Base-by-base conservation (phyloP, 75 land plant genomes). In the Gnetum montanum region DNA sequence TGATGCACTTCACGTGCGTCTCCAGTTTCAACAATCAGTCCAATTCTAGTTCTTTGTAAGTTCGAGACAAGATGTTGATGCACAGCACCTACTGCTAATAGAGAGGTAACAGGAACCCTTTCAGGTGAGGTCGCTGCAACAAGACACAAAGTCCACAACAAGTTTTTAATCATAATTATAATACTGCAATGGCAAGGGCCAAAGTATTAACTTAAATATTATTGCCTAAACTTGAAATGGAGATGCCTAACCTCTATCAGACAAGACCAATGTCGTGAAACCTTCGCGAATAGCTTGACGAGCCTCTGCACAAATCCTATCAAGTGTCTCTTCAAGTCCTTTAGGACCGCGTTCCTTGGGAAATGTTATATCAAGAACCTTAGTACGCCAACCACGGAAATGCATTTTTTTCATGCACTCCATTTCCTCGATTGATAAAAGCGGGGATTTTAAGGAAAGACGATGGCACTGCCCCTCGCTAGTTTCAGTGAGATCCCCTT, bases 1-100 rank as follows among this genome's bases (percentile, higher is more conserved):
- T 90, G 99, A 60, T 95, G 99, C 33, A 95, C 99, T 62, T 95
- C 99, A 54, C 97, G 83, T 31, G 99, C 97, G 65, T 95, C 99
- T 36, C 88, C 99, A 58, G 99, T 79, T 62, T 95, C 99, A 23
- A 95, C 74, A 25, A 95, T 60, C 62, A 95, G 63, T 1, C 89
- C 99, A 60, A 90, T 66, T 6, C 76, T 67, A 41, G 99, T 91
- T 15, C 99, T 85, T 67, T 95, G 93, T 59, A 95, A 76, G 1
- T 71, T 83, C 64, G 84, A 69, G 18, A 95, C 99, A 16, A 95
- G 65, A 72, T 95, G 85, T 1, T 95, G 99, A 64, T 95, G 99
- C 26, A 95, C 97, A 54, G 97, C 97, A 56, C 99, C 99, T 49
- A 86, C 93, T 37, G 99, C 99, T 67, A 95, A 58, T 12, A 95